Evolutionary conservation across 2,329 filamentous ascomycete genomes (phyloP).

Genomic region (Xylariaceae sp.): DNA sequence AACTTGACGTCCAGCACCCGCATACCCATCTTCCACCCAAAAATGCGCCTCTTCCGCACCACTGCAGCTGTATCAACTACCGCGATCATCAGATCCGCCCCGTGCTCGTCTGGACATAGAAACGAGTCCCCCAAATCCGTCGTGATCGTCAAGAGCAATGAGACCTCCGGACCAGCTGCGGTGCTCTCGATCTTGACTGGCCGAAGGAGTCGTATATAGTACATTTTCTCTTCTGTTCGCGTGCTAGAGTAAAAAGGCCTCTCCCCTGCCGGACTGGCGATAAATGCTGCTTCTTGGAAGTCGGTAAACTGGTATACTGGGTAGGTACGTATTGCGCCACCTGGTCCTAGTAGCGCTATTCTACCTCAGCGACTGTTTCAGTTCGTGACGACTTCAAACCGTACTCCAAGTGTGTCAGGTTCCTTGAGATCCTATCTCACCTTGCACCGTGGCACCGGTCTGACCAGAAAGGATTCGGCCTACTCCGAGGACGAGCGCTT

Average conservation of each 20-base stretch:
- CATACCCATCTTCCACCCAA: slow-evolving; percentile 33
- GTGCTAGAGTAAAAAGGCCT: neutral
- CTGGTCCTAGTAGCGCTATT: too few species aligned
- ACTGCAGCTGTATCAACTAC: slow-evolving; percentile 26
- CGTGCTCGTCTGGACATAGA: slow-evolving; percentile 39
- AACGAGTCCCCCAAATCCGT: slow-evolving; percentile 54
- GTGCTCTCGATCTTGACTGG: slow-evolving; percentile 36
- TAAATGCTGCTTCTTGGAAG: neutral
- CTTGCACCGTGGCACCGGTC: too few species aligned
- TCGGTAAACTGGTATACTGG: neutral
- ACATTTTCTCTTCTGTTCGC: slow-evolving; percentile 37
- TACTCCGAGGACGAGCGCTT: too few species aligned
- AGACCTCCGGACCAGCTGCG: slow-evolving; percentile 12
- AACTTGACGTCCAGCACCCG: slow-evolving; percentile 36
- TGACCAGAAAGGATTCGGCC: too few species aligned
- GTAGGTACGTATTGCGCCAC: too few species aligned
- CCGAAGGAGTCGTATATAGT: slow-evolving; percentile 52
- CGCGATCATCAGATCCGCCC: slow-evolving; percentile 39
- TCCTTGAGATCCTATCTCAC: too few species aligned
- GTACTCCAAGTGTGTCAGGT: too few species aligned
- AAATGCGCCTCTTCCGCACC: neutral
- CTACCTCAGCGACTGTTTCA: too few species aligned
- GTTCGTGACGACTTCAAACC: too few species aligned
- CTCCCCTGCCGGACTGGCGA: neutral
- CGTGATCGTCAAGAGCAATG: slow-evolving; percentile 48